These are phyloP conservation scores for Rhodotorula sp. DNA, from an alignment of 1,284 basidiomycete species.

Conservation along the genomic window DNA sequence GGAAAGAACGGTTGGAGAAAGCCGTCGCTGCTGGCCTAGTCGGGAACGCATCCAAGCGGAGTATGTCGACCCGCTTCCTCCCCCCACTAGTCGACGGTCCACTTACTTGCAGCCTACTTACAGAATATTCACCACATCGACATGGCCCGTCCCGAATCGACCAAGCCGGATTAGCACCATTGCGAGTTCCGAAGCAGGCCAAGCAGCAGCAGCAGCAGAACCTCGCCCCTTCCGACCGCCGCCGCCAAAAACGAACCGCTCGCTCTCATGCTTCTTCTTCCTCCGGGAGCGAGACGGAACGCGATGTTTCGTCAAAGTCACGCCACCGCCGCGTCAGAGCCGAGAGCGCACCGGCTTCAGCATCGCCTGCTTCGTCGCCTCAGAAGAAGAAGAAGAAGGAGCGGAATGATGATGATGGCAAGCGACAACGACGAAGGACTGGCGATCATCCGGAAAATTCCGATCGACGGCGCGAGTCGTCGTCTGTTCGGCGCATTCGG, in stretches of 20 bases:
- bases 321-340: neutral
- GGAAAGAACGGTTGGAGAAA: conserved; percentile 17
- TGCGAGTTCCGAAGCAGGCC: neutral
- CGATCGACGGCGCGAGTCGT: neutral
- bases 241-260: neutral
- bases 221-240: neutral
- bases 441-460: no score
- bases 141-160: conserved; percentile 10
- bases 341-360: conserved; percentile 28
- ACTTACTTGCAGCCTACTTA: no score
- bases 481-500: neutral
- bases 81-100: no score
- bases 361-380: conserved; percentile 10
- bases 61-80: neutral
- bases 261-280: neutral
- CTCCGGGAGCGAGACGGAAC: neutral
- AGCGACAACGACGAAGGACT: no score
- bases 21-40: neutral
- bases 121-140: conserved; percentile 8
- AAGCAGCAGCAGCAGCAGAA: neutral
- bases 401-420: no score
- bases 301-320: neutral
- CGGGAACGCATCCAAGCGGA: neutral
- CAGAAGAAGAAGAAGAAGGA: neutral
- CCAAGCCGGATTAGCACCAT: neutral